Conservation (phyloP, 345 rosid species). For the Linum usitatissimum region DNA sequence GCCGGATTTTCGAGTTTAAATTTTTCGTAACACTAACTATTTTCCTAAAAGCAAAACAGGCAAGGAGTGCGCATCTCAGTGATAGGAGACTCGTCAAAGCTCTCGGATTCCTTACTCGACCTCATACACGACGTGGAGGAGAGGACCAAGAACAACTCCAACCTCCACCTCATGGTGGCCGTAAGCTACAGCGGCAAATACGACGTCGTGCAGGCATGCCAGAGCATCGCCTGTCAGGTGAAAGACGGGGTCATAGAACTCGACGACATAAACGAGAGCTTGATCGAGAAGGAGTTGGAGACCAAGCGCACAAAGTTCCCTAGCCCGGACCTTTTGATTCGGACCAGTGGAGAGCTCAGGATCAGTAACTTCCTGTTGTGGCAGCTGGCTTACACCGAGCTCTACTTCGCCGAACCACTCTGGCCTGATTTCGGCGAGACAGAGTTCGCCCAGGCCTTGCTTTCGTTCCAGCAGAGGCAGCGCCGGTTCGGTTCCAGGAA, state of each 20-base stretch:
- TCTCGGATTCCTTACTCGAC: slow-evolving; percentile 31
- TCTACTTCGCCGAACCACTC: slow-evolving; percentile 43
- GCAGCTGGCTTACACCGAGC: slow-evolving; percentile 79
- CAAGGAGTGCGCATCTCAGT: slow-evolving; percentile 37
- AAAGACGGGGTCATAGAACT: slow-evolving; percentile 35
- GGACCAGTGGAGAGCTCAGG: slow-evolving; percentile 71
- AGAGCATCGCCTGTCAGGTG: slow-evolving; percentile 42
- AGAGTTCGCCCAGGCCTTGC: slow-evolving; percentile 22
- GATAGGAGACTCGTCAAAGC: slow-evolving; percentile 57
- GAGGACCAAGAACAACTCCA: slow-evolving; percentile 33
- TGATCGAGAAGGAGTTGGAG: slow-evolving; percentile 54
- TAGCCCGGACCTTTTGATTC: slow-evolving; percentile 55
- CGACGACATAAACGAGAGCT: slow-evolving; percentile 44
- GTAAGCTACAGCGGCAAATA: slow-evolving; percentile 70
- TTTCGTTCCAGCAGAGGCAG: slow-evolving; percentile 15
- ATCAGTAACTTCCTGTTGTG: slow-evolving; percentile 77
- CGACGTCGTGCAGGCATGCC: slow-evolving; percentile 59
- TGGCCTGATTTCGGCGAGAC: slow-evolving; percentile 78
- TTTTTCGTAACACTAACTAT: neutral
- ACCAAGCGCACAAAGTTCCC: slow-evolving; percentile 55
- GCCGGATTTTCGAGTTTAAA: no score
- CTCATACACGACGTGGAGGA: slow-evolving; percentile 39
- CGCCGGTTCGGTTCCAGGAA: slow-evolving; percentile 18
- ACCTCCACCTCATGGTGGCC: slow-evolving; percentile 57
- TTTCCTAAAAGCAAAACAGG: slow-evolving; percentile 22